Conservation (phyloP, 2,329 filamentous ascomycete genomes). For the Curvularia verruculosa region DNA sequence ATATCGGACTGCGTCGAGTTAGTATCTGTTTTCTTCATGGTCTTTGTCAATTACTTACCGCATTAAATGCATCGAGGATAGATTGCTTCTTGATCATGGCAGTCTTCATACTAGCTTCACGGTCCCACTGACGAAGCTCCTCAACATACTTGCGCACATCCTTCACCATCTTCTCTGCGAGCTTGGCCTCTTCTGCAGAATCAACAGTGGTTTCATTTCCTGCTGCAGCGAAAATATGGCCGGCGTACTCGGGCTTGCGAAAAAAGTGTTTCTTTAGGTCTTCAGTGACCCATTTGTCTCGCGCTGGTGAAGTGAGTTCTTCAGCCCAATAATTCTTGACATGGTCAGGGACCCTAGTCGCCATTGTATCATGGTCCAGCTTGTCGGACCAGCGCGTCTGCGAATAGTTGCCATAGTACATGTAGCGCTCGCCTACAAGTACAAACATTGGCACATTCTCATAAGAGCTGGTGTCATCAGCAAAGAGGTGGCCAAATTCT, state of each 20-base stretch:
- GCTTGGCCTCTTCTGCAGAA: constrained; percentile 28
- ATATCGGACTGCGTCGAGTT: constrained; percentile 42
- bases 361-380: constrained; percentile 52
- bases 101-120: constrained; percentile 45
- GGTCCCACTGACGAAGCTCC: constrained; percentile 50
- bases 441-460: constrained; percentile 53
- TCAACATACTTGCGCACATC: constrained; percentile 46
- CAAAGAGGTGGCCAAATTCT: constrained; percentile 27
- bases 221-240: constrained; percentile 29
- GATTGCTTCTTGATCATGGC: constrained; percentile 44
- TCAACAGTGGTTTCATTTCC: constrained; percentile 22
- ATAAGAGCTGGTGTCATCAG: constrained; percentile 37
- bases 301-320: constrained; percentile 41
- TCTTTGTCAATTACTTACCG: constrained; percentile 30
- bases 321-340: constrained; percentile 52
- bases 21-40: background rate
- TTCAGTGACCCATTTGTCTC: constrained; percentile 53
- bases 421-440: constrained; percentile 38
- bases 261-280: constrained; percentile 52
- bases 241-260: constrained; percentile 50
- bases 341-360: constrained; percentile 43
- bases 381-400: constrained; percentile 54
- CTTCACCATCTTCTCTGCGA: constrained; percentile 32
- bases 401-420: constrained; percentile 55
- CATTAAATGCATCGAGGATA: constrained; percentile 50